Base-by-base conservation (phyloP, 345 rosid genomes). In the Rhizophora mangle region DNA sequence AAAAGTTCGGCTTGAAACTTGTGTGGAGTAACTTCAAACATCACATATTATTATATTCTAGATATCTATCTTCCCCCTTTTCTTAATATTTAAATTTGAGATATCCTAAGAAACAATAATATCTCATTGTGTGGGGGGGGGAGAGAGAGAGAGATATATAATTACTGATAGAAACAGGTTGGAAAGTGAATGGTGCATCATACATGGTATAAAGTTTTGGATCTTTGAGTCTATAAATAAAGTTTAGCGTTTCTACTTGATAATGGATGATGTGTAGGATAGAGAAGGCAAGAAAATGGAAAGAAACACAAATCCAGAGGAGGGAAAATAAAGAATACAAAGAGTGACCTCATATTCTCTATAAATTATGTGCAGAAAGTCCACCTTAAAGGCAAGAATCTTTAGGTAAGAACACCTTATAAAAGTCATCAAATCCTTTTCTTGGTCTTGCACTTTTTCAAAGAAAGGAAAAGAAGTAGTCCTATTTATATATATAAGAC, bases 151-250 rank as follows among this genome's bases (percentile, higher is more conserved):
- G 64, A 31, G 15, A 56, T 51, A 22, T 10, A 68, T 64, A 75
- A 59, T 69, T 65, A 69, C 20, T n/a, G 60, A n/a, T 51, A 43
- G 34, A 63, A 71, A 63, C 59, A 57, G 55, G 10, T 47, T 64
- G 9, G 43, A 67, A 58, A 62, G 78, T 61, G 55, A 70, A 67
- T 22, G 61, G 32, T 20, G 26, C 59, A 54, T 55, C 46, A 39
- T 43, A 34, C n/a, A 63, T 67, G 68, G 68, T 62, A 73, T 67
- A 70, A 63, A 63, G 66, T 71, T 67, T 64, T 70, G 74, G 76
- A 77, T 70, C 71, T 64, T 52, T 51, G 70, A 34, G 52, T 55
- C 10, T 66, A 31, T 60, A 56, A 9, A 21, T 47, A 56, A 65
- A 20, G 53, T n/a, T 22, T 21, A 55, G 36, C 13, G 4, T 56